These are phyloP conservation scores for Avena atlantica DNA, from an alignment of 176 grass and related monocot species.

Conservation along the genomic window DNA sequence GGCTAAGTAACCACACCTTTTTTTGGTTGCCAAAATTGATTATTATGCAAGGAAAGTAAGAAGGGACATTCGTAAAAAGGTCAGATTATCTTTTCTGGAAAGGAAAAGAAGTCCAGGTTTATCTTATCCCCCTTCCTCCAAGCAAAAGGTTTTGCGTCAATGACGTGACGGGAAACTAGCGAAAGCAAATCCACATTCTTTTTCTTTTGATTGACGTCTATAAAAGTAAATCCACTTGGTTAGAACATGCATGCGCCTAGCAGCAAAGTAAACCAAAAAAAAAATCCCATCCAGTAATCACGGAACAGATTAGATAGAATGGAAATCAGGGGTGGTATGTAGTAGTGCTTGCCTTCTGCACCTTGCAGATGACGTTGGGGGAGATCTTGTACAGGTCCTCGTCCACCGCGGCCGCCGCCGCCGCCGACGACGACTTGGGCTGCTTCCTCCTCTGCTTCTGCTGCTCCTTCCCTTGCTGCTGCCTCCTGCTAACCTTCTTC, in stretches of 20 bases:
- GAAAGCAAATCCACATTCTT: conserved; percentile 40
- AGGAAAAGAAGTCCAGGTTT: conserved; percentile 44
- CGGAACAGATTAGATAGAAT: not conserved
- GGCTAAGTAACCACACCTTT: not conserved
- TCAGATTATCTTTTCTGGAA: not conserved
- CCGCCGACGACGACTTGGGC: conserved; percentile 32
- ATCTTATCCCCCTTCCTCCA: not conserved
- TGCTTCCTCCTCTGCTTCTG: conserved; percentile 64
- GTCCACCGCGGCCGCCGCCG: conserved; percentile 50
- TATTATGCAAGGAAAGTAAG: conserved; percentile 30
- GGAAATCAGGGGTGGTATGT: no score
- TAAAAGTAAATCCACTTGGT: conserved; percentile 45
- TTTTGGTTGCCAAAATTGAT: not conserved
- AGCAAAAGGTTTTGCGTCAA: conserved; percentile 44
- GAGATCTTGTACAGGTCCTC: conserved; percentile 96
- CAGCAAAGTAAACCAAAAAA: not conserved
- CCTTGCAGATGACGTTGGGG: conserved; percentile 72
- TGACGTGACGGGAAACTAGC: conserved; percentile 48
- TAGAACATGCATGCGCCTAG: not conserved
- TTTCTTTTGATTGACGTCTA: not conserved
- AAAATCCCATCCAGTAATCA: not conserved
- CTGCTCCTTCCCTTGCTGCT: conserved; percentile 46
- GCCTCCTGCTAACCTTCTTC: conserved; percentile 51
- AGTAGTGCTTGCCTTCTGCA: conserved; percentile 60
- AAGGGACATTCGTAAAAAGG: conserved; percentile 47